These are phyloP conservation scores for Alternaria arbusti DNA, from an alignment of 2,329 filamentous ascomycete genomes.

Conservation along the genomic window DNA sequence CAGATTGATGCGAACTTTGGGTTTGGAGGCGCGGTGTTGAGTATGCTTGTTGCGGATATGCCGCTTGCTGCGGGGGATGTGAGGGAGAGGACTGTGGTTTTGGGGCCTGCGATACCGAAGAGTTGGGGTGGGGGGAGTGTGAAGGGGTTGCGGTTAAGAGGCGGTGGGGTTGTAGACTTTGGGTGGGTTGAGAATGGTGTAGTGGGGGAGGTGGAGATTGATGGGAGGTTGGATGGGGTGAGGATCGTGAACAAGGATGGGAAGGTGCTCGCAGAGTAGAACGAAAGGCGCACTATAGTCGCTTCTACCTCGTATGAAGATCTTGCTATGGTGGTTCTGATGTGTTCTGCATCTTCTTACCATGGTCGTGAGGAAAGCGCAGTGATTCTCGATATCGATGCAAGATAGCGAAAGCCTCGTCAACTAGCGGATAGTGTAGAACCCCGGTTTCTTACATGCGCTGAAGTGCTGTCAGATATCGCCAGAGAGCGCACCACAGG, in stretches of 20 bases:
- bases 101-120: slow-evolving; percentile 58
- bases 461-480: no score
- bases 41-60: slow-evolving; percentile 61
- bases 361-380: no score
- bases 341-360: no score
- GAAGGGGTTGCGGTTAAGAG: slow-evolving; percentile 53
- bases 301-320: no score
- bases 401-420: no score
- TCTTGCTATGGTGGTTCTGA: no score
- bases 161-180: slow-evolving; percentile 55
- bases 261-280: not conserved
- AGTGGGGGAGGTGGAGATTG: slow-evolving; percentile 28
- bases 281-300: no score
- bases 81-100: slow-evolving; percentile 46
- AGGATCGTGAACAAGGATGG: slow-evolving; percentile 23
- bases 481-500: no score
- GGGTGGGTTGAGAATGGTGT: slow-evolving; percentile 51
- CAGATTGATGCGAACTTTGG: slow-evolving; percentile 68
- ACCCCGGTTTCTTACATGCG: no score
- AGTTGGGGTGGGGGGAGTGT: slow-evolving; percentile 56
- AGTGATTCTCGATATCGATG: no score
- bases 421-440: no score
- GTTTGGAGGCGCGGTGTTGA: slow-evolving; percentile 60
- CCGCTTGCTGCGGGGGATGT: slow-evolving; percentile 32
- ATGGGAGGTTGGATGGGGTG: not conserved